phyloP scores from a whole-genome alignment of 306 rosid species.

The Cucurbita argyrosperma region DNA sequence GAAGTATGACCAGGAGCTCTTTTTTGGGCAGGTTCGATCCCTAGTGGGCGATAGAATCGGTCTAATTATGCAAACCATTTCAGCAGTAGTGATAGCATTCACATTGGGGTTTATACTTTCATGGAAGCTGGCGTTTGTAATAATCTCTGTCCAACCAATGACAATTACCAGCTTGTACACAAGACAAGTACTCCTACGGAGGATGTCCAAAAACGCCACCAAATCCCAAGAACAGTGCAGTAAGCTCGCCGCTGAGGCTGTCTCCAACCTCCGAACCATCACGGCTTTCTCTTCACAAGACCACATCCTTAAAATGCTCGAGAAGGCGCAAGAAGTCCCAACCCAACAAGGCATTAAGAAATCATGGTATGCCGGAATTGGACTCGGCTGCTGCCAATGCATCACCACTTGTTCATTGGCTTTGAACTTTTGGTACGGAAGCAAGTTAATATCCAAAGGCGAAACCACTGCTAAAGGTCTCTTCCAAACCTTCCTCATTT shows the following conservation, averaged over 20 bases:
- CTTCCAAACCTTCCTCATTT: slow-evolving; percentile 61
- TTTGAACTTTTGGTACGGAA: slow-evolving; percentile 76
- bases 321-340: slow-evolving; percentile 64
- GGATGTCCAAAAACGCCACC: slow-evolving; percentile 42
- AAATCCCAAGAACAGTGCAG: slow-evolving; percentile 59
- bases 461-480: slow-evolving; percentile 27
- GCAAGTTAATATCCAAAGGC: slow-evolving; percentile 39
- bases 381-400: slow-evolving; percentile 56
- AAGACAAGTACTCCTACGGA: slow-evolving; percentile 49
- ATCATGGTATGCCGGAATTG: slow-evolving; percentile 77
- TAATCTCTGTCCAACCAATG: slow-evolving; percentile 70
- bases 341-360: slow-evolving; percentile 44
- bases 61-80: slow-evolving; percentile 52
- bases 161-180: slow-evolving; percentile 53
- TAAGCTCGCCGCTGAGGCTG: slow-evolving; percentile 89
- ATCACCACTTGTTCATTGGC: slow-evolving; percentile 48
- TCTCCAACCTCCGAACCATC: slow-evolving; percentile 62
- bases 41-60: slow-evolving; percentile 78
- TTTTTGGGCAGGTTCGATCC: slow-evolving; percentile 51
- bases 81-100: slow-evolving; percentile 60
- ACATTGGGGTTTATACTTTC: slow-evolving; percentile 68
- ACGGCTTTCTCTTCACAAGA: slow-evolving; percentile 82
- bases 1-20: too few relatives aligned
- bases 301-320: slow-evolving; percentile 58
- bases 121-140: slow-evolving; percentile 69